phyloP scores from a whole-genome alignment of 2,329 filamentous ascomycete genomes.

The Phoma sp. region DNA sequence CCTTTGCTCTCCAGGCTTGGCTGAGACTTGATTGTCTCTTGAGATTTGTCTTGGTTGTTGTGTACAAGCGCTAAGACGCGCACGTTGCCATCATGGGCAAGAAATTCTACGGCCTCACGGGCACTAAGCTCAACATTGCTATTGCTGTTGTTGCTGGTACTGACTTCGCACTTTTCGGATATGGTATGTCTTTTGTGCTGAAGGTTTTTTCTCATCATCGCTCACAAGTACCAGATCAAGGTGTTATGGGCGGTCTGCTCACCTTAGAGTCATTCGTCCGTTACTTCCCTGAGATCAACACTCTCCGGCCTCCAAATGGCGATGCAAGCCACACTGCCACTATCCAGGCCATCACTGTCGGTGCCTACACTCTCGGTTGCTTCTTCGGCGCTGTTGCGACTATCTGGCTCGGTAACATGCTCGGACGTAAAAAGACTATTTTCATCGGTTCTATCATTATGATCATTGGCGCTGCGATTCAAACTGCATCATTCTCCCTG shows the following conservation, averaged over 20 bases:
- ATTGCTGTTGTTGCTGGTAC: conserved; percentile 74
- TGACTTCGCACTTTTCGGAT: conserved; percentile 69
- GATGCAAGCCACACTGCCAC: conserved; percentile 46
- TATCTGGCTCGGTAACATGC: conserved; percentile 61
- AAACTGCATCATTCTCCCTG: conserved; percentile 57
- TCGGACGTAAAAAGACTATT: conserved; percentile 63
- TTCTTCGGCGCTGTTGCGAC: conserved; percentile 53
- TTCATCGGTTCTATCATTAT: conserved; percentile 66
- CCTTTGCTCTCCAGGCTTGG: conserved; percentile 4
- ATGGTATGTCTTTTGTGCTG: conserved; percentile 60
- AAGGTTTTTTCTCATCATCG: background rate
- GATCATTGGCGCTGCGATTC: conserved; percentile 65
- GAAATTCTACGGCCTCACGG: conserved; percentile 69
- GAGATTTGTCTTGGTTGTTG: conserved; percentile 9
- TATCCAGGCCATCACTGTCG: conserved; percentile 52
- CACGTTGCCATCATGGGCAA: conserved; percentile 16
- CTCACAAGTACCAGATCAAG: conserved; percentile 28
- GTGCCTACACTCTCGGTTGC: conserved; percentile 50
- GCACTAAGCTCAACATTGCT: conserved; percentile 68
- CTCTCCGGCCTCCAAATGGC: conserved; percentile 42
- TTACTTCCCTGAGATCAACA: conserved; percentile 51
- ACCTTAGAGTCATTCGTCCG: conserved; percentile 68
- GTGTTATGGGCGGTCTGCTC: conserved; percentile 69
- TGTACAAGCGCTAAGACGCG: conserved; percentile 4
- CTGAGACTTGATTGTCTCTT: background rate